phyloP scores from a whole-genome alignment of 768 basidiomycete genomes.

The Stropharia rugosoannulata region DNA sequence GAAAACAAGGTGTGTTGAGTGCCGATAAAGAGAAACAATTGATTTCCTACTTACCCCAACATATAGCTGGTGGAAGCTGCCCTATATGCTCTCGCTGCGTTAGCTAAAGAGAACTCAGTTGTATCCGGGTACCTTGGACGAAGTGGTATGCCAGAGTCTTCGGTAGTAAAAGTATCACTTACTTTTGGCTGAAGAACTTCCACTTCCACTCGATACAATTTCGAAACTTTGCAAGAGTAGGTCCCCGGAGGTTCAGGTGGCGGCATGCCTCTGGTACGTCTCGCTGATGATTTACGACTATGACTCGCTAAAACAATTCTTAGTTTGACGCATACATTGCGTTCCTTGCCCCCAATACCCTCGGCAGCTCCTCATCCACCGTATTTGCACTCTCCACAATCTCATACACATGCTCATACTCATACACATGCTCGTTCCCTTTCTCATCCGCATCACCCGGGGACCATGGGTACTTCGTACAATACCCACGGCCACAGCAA shows the following conservation, averaged over 20 bases:
- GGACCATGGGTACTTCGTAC: too few relatives aligned
- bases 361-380: conserved; percentile 7
- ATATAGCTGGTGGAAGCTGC: conserved; percentile 65
- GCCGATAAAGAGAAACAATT: not conserved
- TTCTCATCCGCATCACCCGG: not conserved
- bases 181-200: conserved; percentile 16
- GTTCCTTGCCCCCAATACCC: conserved; percentile 33
- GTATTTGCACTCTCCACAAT: not conserved
- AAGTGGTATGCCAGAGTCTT: conserved; percentile 24
- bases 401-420: not conserved
- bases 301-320: not conserved
- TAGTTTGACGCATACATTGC: conserved; percentile 63
- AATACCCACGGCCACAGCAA: not conserved
- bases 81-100: conserved; percentile 59
- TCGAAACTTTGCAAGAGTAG: conserved; percentile 59
- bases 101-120: conserved; percentile 60
- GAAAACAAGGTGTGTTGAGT: conserved; percentile 50
- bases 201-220: conserved; percentile 41
- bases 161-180: not conserved
- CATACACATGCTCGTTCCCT: not conserved
- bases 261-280: conserved; percentile 66
- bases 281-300: not conserved
- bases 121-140: conserved; percentile 48
- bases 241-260: conserved; percentile 59
- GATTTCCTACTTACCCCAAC: not conserved